Percentiles rank a stretch among this genome's conserved stretches.
Evolutionary conservation across 2,329 filamentous ascomycete genomes (phyloP).

Genomic region (Calonectria hawksworthii): DNA sequence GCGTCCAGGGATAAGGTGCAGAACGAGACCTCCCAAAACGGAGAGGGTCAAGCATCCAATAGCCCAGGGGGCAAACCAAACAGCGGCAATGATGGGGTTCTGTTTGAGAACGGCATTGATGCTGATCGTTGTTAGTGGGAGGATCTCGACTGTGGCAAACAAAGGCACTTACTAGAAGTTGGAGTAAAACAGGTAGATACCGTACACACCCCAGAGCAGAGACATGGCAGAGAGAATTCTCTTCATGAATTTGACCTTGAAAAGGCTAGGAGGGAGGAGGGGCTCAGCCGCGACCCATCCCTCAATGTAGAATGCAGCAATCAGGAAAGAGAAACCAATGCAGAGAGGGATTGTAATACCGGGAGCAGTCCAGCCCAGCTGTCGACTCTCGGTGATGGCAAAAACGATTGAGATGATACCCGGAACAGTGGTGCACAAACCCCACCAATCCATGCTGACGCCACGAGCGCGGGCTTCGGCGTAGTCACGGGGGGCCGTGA

Average conservation of each 20-base stretch:
- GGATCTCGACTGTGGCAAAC: not conserved
- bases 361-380: conserved; percentile 74
- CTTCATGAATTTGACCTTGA: conserved; percentile 72
- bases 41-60: conserved; percentile 70
- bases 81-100: conserved; percentile 66
- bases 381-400: conserved; percentile 75
- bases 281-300: conserved; percentile 72
- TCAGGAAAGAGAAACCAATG: conserved; percentile 67
- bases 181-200: conserved; percentile 72
- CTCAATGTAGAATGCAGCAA: conserved; percentile 73
- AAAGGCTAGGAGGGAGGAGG: conserved; percentile 74
- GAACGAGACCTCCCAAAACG: conserved; percentile 64
- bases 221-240: conserved; percentile 68
- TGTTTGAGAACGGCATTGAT: conserved; percentile 66
- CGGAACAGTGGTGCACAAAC: conserved; percentile 65
- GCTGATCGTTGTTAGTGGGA: conserved; percentile 48
- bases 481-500: conserved; percentile 55
- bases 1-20: conserved; percentile 68
- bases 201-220: conserved; percentile 65
- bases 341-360: conserved; percentile 73
- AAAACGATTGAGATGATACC: conserved; percentile 77
- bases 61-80: conserved; percentile 71
- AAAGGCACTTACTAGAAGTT: conserved; percentile 69
- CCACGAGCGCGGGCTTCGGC: conserved; percentile 46
- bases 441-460: conserved; percentile 73